Percentiles rank a stretch among this genome's conserved stretches.
Conservation (phyloP, 2,329 filamentous ascomycete genomes). For the Fusarium chlamydosporum region DNA sequence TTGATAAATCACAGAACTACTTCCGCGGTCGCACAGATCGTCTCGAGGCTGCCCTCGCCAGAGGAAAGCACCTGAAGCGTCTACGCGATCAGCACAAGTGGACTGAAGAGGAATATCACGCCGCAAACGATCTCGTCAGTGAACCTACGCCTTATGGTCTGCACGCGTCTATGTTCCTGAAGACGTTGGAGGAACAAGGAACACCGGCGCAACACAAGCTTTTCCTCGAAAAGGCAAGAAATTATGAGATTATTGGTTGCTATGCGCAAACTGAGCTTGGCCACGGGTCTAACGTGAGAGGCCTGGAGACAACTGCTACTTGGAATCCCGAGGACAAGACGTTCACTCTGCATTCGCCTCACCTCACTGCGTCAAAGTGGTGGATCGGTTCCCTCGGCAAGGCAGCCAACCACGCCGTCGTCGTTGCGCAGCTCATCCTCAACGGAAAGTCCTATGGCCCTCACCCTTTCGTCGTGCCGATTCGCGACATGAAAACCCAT, state of each 20-base stretch:
- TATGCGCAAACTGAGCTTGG: constrained; percentile 87
- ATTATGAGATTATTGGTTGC: constrained; percentile 81
- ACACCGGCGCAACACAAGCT: constrained; percentile 80
- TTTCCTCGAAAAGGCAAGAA: constrained; percentile 77
- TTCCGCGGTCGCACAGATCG: constrained; percentile 78
- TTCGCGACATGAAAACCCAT: constrained; percentile 78
- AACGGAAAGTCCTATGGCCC: constrained; percentile 78
- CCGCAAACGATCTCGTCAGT: constrained; percentile 77
- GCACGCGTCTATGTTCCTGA: constrained; percentile 68
- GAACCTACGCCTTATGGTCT: constrained; percentile 82
- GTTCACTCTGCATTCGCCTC: constrained; percentile 80
- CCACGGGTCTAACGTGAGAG: constrained; percentile 82
- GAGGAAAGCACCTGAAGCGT: constrained; percentile 78
- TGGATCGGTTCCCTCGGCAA: constrained; percentile 86
- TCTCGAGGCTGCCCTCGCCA: constrained; percentile 77
- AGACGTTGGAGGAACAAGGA: constrained; percentile 77
- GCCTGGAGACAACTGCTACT: constrained; percentile 79
- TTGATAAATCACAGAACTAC: constrained; percentile 85
- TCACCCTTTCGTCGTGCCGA: constrained; percentile 83
- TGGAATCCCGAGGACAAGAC: constrained; percentile 82
- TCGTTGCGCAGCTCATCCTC: constrained; percentile 83
- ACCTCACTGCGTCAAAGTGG: constrained; percentile 84
- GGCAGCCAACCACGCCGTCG: constrained; percentile 81
- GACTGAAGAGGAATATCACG: constrained; percentile 72
- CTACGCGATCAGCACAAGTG: constrained; percentile 78